Evolutionary conservation across 1,284 basidiomycete species (phyloP), one percentile per base, ranked within the genome.

Genomic region (Trichosporon faecale): DNA sequence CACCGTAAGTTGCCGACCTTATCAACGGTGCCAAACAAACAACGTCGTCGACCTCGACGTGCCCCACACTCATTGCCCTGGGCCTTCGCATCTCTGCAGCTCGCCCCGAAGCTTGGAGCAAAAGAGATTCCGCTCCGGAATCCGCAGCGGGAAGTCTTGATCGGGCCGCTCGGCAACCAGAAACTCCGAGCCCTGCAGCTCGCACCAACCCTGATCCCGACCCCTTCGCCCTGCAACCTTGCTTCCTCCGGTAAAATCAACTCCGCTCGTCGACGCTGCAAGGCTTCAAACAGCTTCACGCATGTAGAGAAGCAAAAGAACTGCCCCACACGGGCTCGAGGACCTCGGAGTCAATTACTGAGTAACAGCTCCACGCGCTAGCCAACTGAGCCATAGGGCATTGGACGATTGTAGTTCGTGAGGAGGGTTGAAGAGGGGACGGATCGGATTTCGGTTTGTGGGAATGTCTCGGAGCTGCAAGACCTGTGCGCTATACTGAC

Each of bases 301-400:
- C 21, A 9, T n/a, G 8, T 21, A 21, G 23, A n/a, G 23, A 25
- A 52, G 49, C 49, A 52, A 23, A 21, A 52, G n/a, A 52, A 52
- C 49, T 52, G 49, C 49, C 49, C 49, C 49, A 52, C 49, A 52
- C 49, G 49, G 49, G 49, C 49, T 52, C 49, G 49, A 52, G 49
- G 49, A 52, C 49, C 49, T 52, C 49, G 49, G 49, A 52, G 49
- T 52, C 2, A n/a, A 18, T 21, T 46, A 46, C 31, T 37, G 21
- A 52, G 11, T 52, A 52, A 52, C 49, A 52, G 49, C 49, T 52
- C 49, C 49, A 52, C 49, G 49, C 49, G 49, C 49, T 52, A 52
- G 49, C 49, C 49, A 52, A 52, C 49, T 52, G 49, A 52, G 49
- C 49, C 49, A 52, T 52, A 52, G 49, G 49, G 49, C 49, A 52